Base-by-base conservation (phyloP, 768 basidiomycete genomes). In the Mycena filopes region DNA sequence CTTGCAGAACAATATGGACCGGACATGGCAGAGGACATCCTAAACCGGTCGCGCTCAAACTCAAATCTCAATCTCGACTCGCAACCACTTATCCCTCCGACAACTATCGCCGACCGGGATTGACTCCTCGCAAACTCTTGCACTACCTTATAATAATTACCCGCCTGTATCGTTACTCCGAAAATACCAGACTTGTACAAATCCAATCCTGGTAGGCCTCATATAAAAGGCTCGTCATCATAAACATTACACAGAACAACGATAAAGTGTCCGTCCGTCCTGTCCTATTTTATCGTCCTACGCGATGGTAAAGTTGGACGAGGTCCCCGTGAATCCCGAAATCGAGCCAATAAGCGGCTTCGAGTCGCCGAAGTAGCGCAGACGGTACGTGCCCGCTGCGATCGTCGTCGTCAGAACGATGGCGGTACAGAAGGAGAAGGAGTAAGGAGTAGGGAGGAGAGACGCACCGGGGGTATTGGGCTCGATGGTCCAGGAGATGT, bases 361-460 rank as follows among this genome's bases (percentile, higher is more conserved):
- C n/a, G 87, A 86, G 74, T 94, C 91, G 11, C 92, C 93, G 65
- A 86, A 88, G 75, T 94, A 94, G 51, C 74, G 77, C 29, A 94
- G 75, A 28, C 89, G 89, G 77, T 93, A 94, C 6, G 83, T 87
- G 31, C 92, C 92, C 29, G 85, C 91, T 88, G 71, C n/a, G n/a
- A n/a, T n/a, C n/a, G n/a, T n/a, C n/a, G n/a, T n/a, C n/a, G n/a
- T n/a, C n/a, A n/a, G n/a, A n/a, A 33, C 31, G 31, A 12, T 33
- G 31, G 18, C 21, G 49, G 43, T 55, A 31, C 55, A 25, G 40
- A 28, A 66, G 55, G 54, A 20, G 55, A 45, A 9, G 8, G 43
- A 25, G n/a, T 42, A 60, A 56, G 33, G 15, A 33, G 40, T 21
- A 15, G 55, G 40, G 33, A 36, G 18, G 47, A 45, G 48, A 55